A percentile compares a stretch with the other conserved stretches of the same genome.
These are phyloP conservation scores for Xylaria nigripes DNA, from an alignment of 495 filamentous ascomycete species.

Conservation along the genomic window DNA sequence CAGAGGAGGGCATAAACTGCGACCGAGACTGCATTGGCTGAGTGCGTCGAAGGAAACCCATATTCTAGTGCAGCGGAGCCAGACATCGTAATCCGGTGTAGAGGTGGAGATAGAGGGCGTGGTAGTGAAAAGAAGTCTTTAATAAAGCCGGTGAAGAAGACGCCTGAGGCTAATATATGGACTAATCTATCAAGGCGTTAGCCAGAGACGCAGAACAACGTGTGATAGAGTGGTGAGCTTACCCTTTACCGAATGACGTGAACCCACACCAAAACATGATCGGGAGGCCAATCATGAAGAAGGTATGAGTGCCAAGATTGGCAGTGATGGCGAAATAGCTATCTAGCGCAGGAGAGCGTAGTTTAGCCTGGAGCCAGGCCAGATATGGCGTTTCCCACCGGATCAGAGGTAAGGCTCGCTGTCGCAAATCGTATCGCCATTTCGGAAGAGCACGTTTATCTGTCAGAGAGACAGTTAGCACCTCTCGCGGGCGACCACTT, in stretches of 20 bases:
- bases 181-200: conserved; percentile 53
- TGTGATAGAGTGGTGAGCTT: conserved; percentile 23
- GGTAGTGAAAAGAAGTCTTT: conserved; percentile 96
- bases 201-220: not conserved
- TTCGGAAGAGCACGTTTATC: conserved; percentile 73
- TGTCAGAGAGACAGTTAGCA: conserved; percentile 29
- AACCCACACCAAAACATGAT: conserved; percentile 95
- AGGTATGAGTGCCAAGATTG: conserved; percentile 95
- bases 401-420: conserved; percentile 73
- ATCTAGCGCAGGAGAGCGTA: conserved; percentile 75
- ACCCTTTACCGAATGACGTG: conserved; percentile 73
- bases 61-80: conserved; percentile 91
- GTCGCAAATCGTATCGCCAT: conserved; percentile 84
- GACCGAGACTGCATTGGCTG: conserved; percentile 92
- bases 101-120: conserved; percentile 82
- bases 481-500: conserved; percentile 6
- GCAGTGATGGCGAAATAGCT: conserved; percentile 94
- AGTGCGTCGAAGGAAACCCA: conserved; percentile 94
- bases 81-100: conserved; percentile 94
- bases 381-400: conserved; percentile 95
- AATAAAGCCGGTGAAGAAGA: conserved; percentile 87
- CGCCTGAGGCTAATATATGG: conserved; percentile 77
- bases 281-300: conserved; percentile 91
- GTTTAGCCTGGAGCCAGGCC: conserved; percentile 68
- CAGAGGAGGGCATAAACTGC: conserved; percentile 71